Evolutionary conservation across 345 rosid species (phyloP).

Genomic region (Eutrema japonicum): DNA sequence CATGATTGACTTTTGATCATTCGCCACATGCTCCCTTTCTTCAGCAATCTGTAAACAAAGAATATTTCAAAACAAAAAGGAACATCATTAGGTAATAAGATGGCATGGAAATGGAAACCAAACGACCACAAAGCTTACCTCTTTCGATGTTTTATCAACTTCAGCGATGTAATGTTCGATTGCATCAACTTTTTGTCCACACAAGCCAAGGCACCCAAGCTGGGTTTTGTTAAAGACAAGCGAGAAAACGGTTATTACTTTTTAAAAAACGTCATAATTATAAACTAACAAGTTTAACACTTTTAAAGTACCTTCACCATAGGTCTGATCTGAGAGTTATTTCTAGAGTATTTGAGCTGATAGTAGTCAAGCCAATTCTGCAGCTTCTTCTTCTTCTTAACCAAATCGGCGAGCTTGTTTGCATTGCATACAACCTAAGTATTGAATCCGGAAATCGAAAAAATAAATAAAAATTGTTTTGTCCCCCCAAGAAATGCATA

Average conservation of each 20-base stretch:
- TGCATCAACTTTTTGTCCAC: conserved; percentile 83
- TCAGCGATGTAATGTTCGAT: conserved; percentile 68
- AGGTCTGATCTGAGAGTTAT: conserved; percentile 55
- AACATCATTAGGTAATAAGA: conserved; percentile 3
- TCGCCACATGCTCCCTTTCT: conserved; percentile 64
- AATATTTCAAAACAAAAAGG: conserved; percentile 16
- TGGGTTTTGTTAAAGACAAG: conserved; percentile 43
- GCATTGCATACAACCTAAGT: conserved; percentile 82
- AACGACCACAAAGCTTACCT: conserved; percentile 54
- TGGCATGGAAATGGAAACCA: neutral
- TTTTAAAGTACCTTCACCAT: conserved; percentile 58
- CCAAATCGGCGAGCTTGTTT: conserved; percentile 82
- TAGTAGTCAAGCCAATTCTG: conserved; percentile 92
- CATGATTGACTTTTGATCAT: conserved; percentile 75
- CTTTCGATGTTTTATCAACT: conserved; percentile 66
- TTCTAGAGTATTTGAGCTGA: conserved; percentile 68
- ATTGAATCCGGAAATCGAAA: neutral
- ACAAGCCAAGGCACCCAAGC: conserved; percentile 88
- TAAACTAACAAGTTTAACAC: neutral
- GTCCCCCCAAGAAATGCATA: neutral
- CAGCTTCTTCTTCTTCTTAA: conserved; percentile 61
- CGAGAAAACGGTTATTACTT: conserved; percentile 16
- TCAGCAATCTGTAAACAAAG: conserved; percentile 59
- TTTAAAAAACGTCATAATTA: neutral
- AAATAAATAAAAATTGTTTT: neutral